Evolutionary conservation across 2,329 filamentous ascomycete species (phyloP), one percentile per base, ranked within the genome.

Genomic region (Aciculosporium take): DNA sequence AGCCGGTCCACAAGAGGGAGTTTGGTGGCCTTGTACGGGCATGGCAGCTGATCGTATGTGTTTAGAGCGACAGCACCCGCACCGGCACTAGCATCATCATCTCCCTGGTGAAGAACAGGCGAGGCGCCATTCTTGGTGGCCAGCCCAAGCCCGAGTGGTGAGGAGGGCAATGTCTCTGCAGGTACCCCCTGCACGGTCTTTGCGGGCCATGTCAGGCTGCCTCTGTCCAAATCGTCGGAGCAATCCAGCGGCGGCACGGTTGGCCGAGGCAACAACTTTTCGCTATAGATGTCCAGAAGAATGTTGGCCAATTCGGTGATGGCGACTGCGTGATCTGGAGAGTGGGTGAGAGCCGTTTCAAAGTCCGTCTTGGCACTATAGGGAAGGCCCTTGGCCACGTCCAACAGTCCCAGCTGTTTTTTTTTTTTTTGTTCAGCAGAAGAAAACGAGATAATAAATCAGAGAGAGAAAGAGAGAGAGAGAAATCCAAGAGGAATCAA

Each of bases 261-360:
- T 40, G 74, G 63, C 44, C 67, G 66, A 3, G 77, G 78, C 31
- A 81, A 69, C 17, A 84, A 63, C 37, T 75, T 71, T 58, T 84
- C 71, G 50, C 68, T 77, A 62, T 89, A 94, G 17, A 93, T 78
- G 53, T 95, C 87, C 37, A 96, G 71, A 6, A 98, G 70, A 29
- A 96, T 79, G 51, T 84, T 83, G 15, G 85, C 85, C 18, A 98
- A 65, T 1, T 83, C 84, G 28, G 95, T 76, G 20, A 83, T 93
- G 25, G 84, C 86, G 12, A 70, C 69, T 0, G 84, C 71, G 51
- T 98, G 89, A 54, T 96, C 78, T 1, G 82, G 78, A 47, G 76
- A 83, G 55, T 87, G 79, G 20, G 79, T 76, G 15, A 98, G 66
- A 12, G 88, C 86, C 43, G 80, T 74, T 59, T 98, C 91, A 53